Evolutionary conservation across 1,139 yeast species (phyloP), one percentile per base, ranked within the genome.

Genomic region (Kurtzmaniella natalensis): DNA sequence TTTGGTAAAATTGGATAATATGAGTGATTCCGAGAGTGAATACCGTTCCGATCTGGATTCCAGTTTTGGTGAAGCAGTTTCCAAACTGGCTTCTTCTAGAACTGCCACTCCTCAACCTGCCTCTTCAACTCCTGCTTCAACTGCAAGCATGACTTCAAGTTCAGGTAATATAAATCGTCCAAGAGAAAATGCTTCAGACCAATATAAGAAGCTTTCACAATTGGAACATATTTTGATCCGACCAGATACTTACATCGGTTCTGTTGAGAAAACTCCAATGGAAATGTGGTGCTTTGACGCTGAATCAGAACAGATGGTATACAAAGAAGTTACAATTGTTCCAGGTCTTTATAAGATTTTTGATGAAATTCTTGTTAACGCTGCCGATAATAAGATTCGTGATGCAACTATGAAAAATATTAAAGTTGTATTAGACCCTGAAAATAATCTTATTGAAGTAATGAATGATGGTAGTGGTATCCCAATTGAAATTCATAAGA

Each of bases 161-260:
- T 23, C 26, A 10, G 26, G 6, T 32, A 37, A 18, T n/a, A n/a
- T n/a, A n/a, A n/a, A n/a, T n/a, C n/a, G n/a, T n/a, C n/a, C n/a
- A 37, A 34, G 9, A 34, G 32, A 10, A 24, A 57, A 48, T 45
- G 73, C 73, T 4, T 82, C 96, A 7, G 84, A 83, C 34, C 92
- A 86, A 48, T 94, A 94, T 60, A 97, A 92, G 59, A 85, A 85
- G 61, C 78, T 94, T 36, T 81, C 96, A 3, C 98, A 89, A 60
- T 69, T 94, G 49, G 97, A 94, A 54, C 99, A 94, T 72, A 92
- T 94, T 42, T 70, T 94, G 52, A 88, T 88, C 58, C 82, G 99
- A 59, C 99, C 99, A 1, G 99, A 94, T 55, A 92, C 98, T 11
- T 94, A 94, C 61, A 83, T 94, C 48, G 99, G 99, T 5, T 88